A percentile compares a stretch with the other conserved stretches of the same genome.
phyloP scores from a whole-genome alignment of 441 rosid genomes.

The Eugenia klotzschiana region DNA sequence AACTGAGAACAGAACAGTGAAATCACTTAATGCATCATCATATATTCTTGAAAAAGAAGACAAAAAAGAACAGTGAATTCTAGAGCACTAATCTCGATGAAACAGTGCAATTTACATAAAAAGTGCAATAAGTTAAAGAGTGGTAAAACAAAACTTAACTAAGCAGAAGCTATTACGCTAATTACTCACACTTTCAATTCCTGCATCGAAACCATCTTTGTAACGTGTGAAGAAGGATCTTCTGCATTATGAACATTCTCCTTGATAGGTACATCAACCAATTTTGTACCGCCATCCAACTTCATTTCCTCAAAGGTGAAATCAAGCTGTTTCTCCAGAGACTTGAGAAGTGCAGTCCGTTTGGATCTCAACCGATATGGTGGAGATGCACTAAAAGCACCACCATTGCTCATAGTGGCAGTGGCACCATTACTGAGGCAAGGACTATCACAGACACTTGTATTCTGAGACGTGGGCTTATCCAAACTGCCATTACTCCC shows the following conservation, averaged over 20 bases:
- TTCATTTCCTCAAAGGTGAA: conserved; percentile 42
- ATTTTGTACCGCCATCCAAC: conserved; percentile 17
- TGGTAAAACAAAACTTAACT: neutral
- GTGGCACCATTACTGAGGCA: conserved; percentile 12
- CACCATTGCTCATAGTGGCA: conserved; percentile 12
- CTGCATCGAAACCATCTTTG: conserved; percentile 23
- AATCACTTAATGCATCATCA: neutral
- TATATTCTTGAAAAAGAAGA: neutral
- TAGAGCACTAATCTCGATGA: neutral
- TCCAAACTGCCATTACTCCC: conserved; percentile 17
- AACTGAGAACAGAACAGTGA: neutral
- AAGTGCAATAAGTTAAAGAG: neutral
- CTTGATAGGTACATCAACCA: conserved; percentile 18
- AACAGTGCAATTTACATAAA: neutral
- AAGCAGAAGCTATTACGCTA: neutral
- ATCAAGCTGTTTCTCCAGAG: conserved; percentile 88
- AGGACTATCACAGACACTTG: conserved; percentile 24
- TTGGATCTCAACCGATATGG: conserved; percentile 81
- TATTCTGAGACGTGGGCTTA: conserved; percentile 19
- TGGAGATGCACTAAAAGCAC: conserved; percentile 65
- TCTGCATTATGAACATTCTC: conserved; percentile 21
- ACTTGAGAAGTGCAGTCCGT: conserved; percentile 64
- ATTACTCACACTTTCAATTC: neutral
- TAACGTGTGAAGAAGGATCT: conserved; percentile 15
- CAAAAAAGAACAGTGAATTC: neutral